Evolutionary conservation across 805 yeast species (phyloP).

Genomic region (Zygotorulaspora sp.): DNA sequence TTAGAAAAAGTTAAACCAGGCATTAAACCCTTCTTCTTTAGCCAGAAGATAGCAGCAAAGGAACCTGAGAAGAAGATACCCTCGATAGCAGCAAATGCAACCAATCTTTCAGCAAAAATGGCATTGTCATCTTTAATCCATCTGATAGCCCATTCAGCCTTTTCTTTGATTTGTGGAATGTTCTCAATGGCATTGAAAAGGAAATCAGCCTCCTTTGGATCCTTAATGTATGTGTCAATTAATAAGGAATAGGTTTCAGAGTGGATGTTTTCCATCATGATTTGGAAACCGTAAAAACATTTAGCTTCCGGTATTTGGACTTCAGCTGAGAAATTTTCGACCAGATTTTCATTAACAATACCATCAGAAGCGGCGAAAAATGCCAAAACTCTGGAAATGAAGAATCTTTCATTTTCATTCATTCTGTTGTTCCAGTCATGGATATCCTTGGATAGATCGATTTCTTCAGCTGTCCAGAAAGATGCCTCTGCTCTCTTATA

Average conservation of each 20-base stretch:
- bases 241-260: constrained; percentile 94
- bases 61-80: constrained; percentile 99
- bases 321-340: constrained; percentile 95
- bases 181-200: constrained; percentile 94
- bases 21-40: constrained; percentile 98
- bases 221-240: constrained; percentile 93
- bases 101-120: constrained; percentile 89
- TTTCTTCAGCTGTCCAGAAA: constrained; percentile 99
- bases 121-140: constrained; percentile 91
- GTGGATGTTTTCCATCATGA: constrained; percentile 99
- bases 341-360: constrained; percentile 94
- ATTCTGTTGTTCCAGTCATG: constrained; percentile 89
- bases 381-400: constrained; percentile 88
- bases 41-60: constrained; percentile 97
- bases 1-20: constrained; percentile 98
- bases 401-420: constrained; percentile 88
- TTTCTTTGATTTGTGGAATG: constrained; percentile 92
- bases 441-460: constrained; percentile 86
- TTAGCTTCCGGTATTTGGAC: constrained; percentile 97
- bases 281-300: constrained; percentile 98
- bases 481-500: constrained; percentile 99
- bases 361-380: constrained; percentile 99
- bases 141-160: constrained; percentile 98
- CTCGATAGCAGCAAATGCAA: constrained; percentile 98
- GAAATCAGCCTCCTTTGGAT: constrained; percentile 86